Evolutionary conservation across 2,329 filamentous ascomycete species (phyloP), one percentile per base, ranked within the genome.

Genomic region (Cyanodermella asteris): DNA sequence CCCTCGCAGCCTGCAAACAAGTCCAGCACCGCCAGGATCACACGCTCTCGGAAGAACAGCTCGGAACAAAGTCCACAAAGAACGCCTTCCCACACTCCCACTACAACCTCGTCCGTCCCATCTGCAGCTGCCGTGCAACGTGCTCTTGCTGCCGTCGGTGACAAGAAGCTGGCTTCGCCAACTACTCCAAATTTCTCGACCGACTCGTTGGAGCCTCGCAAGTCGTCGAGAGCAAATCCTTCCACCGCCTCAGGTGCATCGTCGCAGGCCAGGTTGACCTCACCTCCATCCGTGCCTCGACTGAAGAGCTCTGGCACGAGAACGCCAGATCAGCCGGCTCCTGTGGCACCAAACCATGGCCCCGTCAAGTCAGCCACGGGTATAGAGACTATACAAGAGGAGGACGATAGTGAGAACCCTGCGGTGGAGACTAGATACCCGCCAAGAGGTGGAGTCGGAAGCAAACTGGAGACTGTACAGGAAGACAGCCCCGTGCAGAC

Each of bases 381-480:
- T n/a, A n/a, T n/a, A n/a, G n/a, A n/a, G n/a, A n/a, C n/a, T n/a
- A n/a, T n/a, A n/a, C n/a, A n/a, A n/a, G n/a, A n/a, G n/a, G n/a
- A n/a, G n/a, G n/a, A n/a, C n/a, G n/a, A n/a, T n/a, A n/a, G n/a
- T n/a, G n/a, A n/a, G n/a, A n/a, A 27, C 8, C 22, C 33, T 13
- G 13, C 29, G 11, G 25, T 35, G 10, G 31, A 33, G n/a, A n/a
- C n/a, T n/a, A n/a, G n/a, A n/a, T n/a, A n/a, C n/a, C n/a, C n/a
- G n/a, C n/a, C n/a, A n/a, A 60, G 70, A 35, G 64, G 61, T 31
- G 62, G 58, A 29, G 62, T 59, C 25, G 61, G 55, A 18, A 60
- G 71, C 24, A 66, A 65, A 23, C 53, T 93, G 29, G 84, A 91
- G 50, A 93, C 87, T 0, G 84, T 94, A 10, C 75, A 91, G 44